A percentile compares a stretch with the other conserved stretches of the same genome.
These are phyloP conservation scores for Microcos paniculata DNA, from an alignment of 345 rosid genomes.

Conservation along the genomic window DNA sequence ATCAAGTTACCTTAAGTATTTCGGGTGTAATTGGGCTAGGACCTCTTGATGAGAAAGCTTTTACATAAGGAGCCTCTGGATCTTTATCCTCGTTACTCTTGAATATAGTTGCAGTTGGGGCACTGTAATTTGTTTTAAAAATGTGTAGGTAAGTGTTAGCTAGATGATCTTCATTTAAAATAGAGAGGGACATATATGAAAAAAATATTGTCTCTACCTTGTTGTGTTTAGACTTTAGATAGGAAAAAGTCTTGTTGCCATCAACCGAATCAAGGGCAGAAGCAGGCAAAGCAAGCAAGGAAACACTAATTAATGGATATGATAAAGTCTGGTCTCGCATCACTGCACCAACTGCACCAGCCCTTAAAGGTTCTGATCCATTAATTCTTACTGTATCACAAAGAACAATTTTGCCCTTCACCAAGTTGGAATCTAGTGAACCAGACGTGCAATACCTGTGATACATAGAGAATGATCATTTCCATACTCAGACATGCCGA, in stretches of 20 bases:
- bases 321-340: not conserved
- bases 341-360: not conserved
- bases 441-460: constrained; percentile 35
- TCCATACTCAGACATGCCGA: not conserved
- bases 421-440: constrained; percentile 37
- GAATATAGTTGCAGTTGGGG: not conserved
- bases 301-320: not conserved
- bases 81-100: not conserved
- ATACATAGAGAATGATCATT: constrained; percentile 34
- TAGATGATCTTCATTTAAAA: too few relatives aligned
- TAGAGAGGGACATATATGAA: too few relatives aligned
- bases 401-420: constrained; percentile 54
- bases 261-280: not conserved
- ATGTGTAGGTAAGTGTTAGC: not conserved
- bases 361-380: not conserved
- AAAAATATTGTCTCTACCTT: not conserved
- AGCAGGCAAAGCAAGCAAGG: not conserved
- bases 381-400: constrained; percentile 21
- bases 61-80: constrained; percentile 25
- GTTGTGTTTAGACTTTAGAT: not conserved
- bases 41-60: constrained; percentile 49
- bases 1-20: constrained; percentile 40
- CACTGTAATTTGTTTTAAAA: not conserved
- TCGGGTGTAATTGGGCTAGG: constrained; percentile 45
- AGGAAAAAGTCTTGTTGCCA: not conserved